Evolutionary conservation across 805 yeast species (phyloP).

Genomic region (Ogataea polymorpha): DNA sequence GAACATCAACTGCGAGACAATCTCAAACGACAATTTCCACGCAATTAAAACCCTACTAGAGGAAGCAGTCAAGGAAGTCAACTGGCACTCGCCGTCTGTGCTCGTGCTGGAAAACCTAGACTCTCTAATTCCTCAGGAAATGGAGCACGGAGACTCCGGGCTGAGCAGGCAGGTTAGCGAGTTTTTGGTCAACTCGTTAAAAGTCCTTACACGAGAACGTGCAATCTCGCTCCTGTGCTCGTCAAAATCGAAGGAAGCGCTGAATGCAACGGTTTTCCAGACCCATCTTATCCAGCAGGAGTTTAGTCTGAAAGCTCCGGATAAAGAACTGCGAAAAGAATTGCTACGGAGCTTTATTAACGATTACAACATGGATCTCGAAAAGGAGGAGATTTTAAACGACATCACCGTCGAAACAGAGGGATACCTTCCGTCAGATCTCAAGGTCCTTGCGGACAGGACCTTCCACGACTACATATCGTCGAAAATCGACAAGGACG

Average conservation of each 20-base stretch:
- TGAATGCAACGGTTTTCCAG: slow-evolving; percentile 59
- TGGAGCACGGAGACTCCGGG: slow-evolving; percentile 53
- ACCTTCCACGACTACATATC: slow-evolving; percentile 51
- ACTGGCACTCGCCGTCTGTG: slow-evolving; percentile 76
- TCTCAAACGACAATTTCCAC: slow-evolving; percentile 56
- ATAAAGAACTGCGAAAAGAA: slow-evolving; percentile 43
- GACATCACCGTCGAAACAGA: slow-evolving; percentile 73
- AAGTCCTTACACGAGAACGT: slow-evolving; percentile 42
- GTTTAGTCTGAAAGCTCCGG: slow-evolving; percentile 63
- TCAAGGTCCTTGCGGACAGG: slow-evolving; percentile 68
- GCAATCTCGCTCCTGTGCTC: slow-evolving; percentile 60
- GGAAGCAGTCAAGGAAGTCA: slow-evolving; percentile 41
- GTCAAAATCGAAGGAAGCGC: slow-evolving; percentile 57
- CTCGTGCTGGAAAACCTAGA: slow-evolving; percentile 79
- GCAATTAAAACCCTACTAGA: slow-evolving; percentile 42
- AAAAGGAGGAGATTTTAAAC: slow-evolving; percentile 41
- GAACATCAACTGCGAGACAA: slow-evolving; percentile 49
- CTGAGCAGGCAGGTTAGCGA: slow-evolving; percentile 66
- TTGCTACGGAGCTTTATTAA: slow-evolving; percentile 36
- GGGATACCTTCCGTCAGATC: slow-evolving; percentile 84
- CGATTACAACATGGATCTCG: slow-evolving; percentile 30
- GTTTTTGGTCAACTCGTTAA: slow-evolving; percentile 44
- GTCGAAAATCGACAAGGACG: slow-evolving; percentile 8
- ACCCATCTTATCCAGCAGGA: slow-evolving; percentile 70
- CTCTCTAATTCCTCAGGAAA: slow-evolving; percentile 63